phyloP scores from a whole-genome alignment of 495 filamentous ascomycete genomes.

The Lindgomyces ingoldianus region DNA sequence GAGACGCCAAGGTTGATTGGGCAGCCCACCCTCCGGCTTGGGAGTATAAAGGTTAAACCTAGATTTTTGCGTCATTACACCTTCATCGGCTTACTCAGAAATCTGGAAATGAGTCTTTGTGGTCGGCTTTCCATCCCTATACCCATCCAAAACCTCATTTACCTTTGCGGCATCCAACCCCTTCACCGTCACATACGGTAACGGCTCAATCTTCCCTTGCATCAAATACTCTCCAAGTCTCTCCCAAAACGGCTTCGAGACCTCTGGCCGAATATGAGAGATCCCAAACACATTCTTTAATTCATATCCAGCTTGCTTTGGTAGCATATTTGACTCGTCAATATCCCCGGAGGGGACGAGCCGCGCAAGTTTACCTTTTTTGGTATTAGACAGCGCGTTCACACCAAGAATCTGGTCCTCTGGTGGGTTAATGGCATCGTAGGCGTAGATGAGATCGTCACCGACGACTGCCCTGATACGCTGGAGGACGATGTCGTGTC shows the following conservation, averaged over 20 bases:
- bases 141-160: constrained; percentile 24
- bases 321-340: constrained; percentile 25
- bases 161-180: constrained; percentile 29
- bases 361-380: constrained; percentile 40
- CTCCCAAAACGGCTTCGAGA: constrained; percentile 33
- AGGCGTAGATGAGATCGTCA: constrained; percentile 44
- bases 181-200: constrained; percentile 13
- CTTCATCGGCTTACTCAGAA: not conserved
- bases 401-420: constrained; percentile 36
- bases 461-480: constrained; percentile 40
- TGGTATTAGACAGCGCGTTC: constrained; percentile 38
- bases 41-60: no score
- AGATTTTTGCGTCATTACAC: no score
- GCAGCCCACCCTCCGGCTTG: no score
- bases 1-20: no score
- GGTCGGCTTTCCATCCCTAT: constrained; percentile 28
- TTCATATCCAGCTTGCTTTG: constrained; percentile 40
- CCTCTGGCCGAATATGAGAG: constrained; percentile 1
- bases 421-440: constrained; percentile 38
- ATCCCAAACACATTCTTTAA: constrained; percentile 12
- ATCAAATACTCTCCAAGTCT: constrained; percentile 35
- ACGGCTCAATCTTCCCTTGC: constrained; percentile 32
- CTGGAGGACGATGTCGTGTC: constrained; percentile 32
- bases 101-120: constrained; percentile 18
- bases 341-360: constrained; percentile 29